phyloP scores from a whole-genome alignment of 2,329 filamentous ascomycete genomes.

The Alternaria atra region DNA sequence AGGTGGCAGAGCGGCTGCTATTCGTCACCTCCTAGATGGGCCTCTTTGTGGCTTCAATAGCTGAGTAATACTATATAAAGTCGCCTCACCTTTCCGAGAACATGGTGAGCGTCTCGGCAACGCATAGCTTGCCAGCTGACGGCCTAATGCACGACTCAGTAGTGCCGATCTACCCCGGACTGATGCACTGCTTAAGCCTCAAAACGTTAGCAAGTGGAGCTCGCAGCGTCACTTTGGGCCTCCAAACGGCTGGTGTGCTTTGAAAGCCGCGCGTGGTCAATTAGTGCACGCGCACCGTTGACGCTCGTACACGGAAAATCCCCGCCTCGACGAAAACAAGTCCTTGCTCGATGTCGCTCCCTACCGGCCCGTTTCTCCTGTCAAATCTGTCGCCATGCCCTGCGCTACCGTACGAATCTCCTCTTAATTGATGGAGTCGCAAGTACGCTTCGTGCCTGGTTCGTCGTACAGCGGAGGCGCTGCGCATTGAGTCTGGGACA shows the following conservation, averaged over 20 bases:
- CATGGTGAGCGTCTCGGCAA: neutral
- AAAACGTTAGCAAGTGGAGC: constrained; percentile 21
- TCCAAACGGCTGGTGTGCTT: constrained; percentile 5
- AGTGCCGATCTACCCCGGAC: constrained; percentile 28
- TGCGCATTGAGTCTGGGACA: constrained; percentile 2
- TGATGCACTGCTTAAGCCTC: constrained; percentile 2
- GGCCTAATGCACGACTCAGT: constrained; percentile 3
- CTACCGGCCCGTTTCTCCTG: constrained; percentile 4
- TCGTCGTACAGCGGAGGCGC: neutral
- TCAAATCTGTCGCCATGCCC: neutral
- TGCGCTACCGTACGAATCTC: neutral
- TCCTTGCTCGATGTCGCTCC: neutral
- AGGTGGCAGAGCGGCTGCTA: neutral
- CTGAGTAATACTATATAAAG: neutral
- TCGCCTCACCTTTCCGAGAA: neutral
- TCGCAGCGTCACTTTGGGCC: constrained; percentile 18
- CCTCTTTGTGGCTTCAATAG: neutral
- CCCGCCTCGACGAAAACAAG: constrained; percentile 2
- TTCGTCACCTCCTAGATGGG: neutral
- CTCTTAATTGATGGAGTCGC: neutral
- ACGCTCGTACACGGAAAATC: constrained; percentile 6
- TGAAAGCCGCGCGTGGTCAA: constrained; percentile 2
- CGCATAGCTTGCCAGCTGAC: neutral
- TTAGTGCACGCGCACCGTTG: constrained; percentile 4
- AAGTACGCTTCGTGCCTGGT: neutral